Evolutionary conservation across 225 moss, liverwort and hornwort genomes (phyloP).

Genomic region (Ulota crispa): DNA sequence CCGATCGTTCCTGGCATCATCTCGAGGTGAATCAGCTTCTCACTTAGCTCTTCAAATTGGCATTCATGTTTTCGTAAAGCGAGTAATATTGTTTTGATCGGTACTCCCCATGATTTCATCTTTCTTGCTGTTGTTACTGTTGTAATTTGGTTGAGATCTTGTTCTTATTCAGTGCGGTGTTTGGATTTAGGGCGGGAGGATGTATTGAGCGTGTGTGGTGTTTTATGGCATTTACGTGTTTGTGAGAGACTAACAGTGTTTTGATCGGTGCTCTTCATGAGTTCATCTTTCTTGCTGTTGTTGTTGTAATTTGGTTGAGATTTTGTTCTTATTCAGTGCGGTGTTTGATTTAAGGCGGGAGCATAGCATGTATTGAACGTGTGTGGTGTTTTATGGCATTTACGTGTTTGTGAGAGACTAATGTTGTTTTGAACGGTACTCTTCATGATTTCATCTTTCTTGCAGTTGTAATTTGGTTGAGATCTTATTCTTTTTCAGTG

Average conservation of each 20-base stretch:
- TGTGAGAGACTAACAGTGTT: neutral
- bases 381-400: neutral
- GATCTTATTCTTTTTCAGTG: neutral
- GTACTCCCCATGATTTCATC: neutral
- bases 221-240: neutral
- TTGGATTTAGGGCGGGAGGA: neutral
- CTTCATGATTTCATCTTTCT: neutral
- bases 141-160: neutral
- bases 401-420: neutral
- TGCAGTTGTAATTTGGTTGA: neutral
- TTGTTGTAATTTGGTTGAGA: neutral
- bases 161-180: neutral
- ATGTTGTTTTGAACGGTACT: neutral
- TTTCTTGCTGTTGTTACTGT: neutral
- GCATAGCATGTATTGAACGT: conserved; percentile 16
- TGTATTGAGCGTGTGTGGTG: conserved; percentile 21
- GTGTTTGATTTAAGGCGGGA: neutral
- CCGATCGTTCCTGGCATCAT: neutral
- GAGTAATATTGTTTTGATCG: neutral
- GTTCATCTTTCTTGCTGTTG: neutral
- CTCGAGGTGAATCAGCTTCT: conserved; percentile 5
- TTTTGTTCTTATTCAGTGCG: neutral
- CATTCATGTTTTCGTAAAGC: neutral
- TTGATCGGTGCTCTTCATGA: neutral
- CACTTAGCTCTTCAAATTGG: neutral